Base-by-base conservation (phyloP, 805 yeast species). In the Alloascoidea hylecoeti region DNA sequence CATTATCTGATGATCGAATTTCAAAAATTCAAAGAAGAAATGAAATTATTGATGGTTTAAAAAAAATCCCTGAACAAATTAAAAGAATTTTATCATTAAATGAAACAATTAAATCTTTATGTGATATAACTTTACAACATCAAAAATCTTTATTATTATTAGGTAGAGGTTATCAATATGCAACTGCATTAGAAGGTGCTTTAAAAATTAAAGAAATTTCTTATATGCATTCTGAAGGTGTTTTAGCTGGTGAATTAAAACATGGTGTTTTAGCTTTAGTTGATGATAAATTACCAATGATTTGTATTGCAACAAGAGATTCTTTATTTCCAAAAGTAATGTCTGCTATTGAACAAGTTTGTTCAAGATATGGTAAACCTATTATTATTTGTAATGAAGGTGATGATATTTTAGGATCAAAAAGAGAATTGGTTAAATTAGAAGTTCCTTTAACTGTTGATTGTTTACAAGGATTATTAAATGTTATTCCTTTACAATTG, bases 151-250 rank as follows among this genome's bases (percentile, higher is more conserved):
- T 92, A 55, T 68, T 92, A 53, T 70, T 92, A 50, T 72, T 92
- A 46, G 99, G 99, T 43, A 82, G 99, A 64, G 99, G 99, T 39
- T 88, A 83, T 64, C 98, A 92, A 64, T 79, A 71, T 59, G 98
- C 99, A 12, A 78, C 95, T 45, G 97, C 98, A 16, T 70, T 92
- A 51, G 99, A 92, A 64, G 98, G 98, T 56, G 98, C 99, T 9
- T 73, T 92, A 53, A 92, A 92, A 66, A 89, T 92, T 57, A 92
- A 92, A 65, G 99, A 92, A 62, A 92, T 92, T 45, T 89, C 97
- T 2, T 92, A 92, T 60, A 92, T 92, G 85, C 99, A 92, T 60
- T 85, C 96, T 15, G 99, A 92, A 66, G 99, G 98, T 67, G 95
- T 92, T 39, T 75, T 92, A 47, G 98, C 99, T 16, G 99, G 98